These are phyloP conservation scores for Tylopilus plumbeoviolaceoides DNA, from an alignment of 768 basidiomycete genomes.

Conservation along the genomic window DNA sequence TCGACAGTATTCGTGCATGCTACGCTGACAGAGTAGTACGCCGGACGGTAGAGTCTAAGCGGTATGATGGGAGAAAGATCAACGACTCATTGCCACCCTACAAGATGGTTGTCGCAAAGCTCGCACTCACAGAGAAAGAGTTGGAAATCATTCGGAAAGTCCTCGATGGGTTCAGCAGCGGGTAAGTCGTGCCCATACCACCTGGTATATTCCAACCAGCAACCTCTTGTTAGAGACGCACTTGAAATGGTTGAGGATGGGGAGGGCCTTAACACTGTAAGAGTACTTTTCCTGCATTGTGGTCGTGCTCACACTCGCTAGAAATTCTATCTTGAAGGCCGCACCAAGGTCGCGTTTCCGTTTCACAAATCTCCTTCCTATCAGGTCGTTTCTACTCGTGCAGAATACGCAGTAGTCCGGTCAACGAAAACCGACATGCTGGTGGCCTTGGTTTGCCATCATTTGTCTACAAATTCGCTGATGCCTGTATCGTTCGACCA, in stretches of 20 bases:
- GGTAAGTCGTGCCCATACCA: too few species aligned
- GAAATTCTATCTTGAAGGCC: constrained; percentile 10
- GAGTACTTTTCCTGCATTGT: not conserved
- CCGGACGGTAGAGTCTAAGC: too few species aligned
- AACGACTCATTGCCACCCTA: too few species aligned
- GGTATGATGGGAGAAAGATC: too few species aligned
- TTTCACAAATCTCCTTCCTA: constrained; percentile 2
- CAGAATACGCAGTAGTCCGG: not conserved
- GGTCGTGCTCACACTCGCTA: not conserved
- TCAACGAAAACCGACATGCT: constrained; percentile 6
- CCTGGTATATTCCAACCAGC: not conserved
- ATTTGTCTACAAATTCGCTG: constrained; percentile 1
- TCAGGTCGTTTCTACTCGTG: not conserved
- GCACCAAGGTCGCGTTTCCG: constrained; percentile 4
- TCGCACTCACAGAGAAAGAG: too few species aligned
- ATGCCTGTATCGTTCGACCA: not conserved
- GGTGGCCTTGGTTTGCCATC: constrained; percentile 2
- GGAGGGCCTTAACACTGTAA: constrained; percentile 1
- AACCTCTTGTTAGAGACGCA: not conserved
- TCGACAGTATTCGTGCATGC: too few species aligned
- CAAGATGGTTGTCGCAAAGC: too few species aligned
- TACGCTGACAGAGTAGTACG: too few species aligned
- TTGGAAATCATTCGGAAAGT: too few species aligned
- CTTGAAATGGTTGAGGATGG: not conserved
- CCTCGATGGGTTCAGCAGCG: too few species aligned